Base-by-base conservation (phyloP, 805 yeast species). In the Kurtzmaniella cleridarum region DNA sequence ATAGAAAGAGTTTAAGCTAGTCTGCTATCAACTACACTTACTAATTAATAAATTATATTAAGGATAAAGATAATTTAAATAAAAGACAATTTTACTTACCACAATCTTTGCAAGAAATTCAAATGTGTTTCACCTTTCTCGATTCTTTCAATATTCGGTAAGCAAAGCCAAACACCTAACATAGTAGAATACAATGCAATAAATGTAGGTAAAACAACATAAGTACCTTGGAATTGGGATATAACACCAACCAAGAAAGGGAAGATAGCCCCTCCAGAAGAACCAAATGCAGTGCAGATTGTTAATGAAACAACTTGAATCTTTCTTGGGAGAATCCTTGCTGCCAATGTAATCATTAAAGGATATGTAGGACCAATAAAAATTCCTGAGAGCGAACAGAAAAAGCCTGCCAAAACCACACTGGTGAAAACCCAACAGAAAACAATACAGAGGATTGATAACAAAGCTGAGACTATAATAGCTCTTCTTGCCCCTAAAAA, bases 351-450 rank as follows among this genome's bases (percentile, higher is more conserved):
- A 31, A 76, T 56, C 73, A 74, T 62, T 46, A 76, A 55, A n/a
- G 71, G 74, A 56, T 80, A 84, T 27, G 78, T 62, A 1, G 90
- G 90, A 0, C 90, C 91, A 29, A 79, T 71, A 47, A 73, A 73
- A 2, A 78, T 53, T 2, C 90, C 91, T 20, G 75, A 65, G 1
- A 73, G 39, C 4, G 80, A 60, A 24, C 71, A 67, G 36, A 66
- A 61, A 1, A 74, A 60, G 3, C 78, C 77, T 24, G 75, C 75
- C 2, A 55, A 74, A 9, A 65, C 54, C 12, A 71, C 50, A 32
- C 55, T 51, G 5, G 75, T 72, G 7, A 78, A 51, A 1, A 63
- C 59, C 84, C 84, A 78, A 3, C 74, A 56, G 8, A 77, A 40
- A 0, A 66, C 36, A 18, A 69, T 66, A 35, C 70, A 57, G 0